These are phyloP conservation scores for Speleostelium caveatum DNA, from an alignment of 78 protist genomes.

Conservation along the genomic window DNA sequence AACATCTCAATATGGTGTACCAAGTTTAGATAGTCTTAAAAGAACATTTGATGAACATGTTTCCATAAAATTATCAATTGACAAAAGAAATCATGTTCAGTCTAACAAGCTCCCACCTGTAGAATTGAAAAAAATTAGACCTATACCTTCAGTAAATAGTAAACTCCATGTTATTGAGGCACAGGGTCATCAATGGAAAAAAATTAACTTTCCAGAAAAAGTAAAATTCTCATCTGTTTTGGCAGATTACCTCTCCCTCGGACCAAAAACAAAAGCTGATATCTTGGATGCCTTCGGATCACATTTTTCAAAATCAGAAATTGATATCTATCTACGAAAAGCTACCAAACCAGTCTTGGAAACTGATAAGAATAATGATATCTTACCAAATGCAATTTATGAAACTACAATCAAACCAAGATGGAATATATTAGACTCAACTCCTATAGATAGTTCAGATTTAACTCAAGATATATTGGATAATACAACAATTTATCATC, in stretches of 20 bases:
- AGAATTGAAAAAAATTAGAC: not conserved
- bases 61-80: not conserved
- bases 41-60: not conserved
- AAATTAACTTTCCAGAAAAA: not conserved
- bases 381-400: not conserved
- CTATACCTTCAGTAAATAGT: not conserved
- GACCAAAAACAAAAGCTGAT: slow-evolving; percentile 16
- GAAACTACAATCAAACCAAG: not conserved
- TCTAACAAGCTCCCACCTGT: not conserved
- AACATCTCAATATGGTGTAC: not conserved
- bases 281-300: not conserved
- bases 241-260: not conserved
- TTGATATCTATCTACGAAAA: not conserved
- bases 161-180: not conserved
- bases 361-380: not conserved
- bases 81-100: not conserved
- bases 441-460: not conserved
- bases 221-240: not conserved
- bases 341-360: not conserved
- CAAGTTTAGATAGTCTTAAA: not conserved
- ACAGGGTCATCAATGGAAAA: not conserved
- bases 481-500: slow-evolving; percentile 13
- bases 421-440: not conserved
- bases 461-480: not conserved
- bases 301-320: slow-evolving; percentile 1